These are phyloP conservation scores for Aspergillus alliaceus DNA, from an alignment of 2,329 filamentous ascomycete species.

Conservation along the genomic window DNA sequence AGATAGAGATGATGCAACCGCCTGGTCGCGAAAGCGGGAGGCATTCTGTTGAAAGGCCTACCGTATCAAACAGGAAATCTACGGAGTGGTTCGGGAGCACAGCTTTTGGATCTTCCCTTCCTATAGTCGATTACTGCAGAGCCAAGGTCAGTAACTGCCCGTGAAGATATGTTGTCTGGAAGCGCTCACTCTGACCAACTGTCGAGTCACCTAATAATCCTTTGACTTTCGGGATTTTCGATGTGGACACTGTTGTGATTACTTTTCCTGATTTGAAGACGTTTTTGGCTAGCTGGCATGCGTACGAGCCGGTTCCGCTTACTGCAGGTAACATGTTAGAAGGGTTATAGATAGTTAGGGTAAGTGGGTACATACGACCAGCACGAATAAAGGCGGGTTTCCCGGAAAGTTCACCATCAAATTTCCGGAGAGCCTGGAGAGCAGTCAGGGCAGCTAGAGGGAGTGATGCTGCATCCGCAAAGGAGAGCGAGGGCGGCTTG, in stretches of 20 bases:
- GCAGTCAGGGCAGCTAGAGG: conserved; percentile 45
- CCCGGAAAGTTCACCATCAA: conserved; percentile 48
- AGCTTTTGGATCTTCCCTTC: conserved; percentile 37
- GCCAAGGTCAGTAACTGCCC: neutral
- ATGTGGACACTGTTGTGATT: conserved; percentile 55
- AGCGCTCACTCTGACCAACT: conserved; percentile 43
- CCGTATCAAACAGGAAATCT: conserved; percentile 55
- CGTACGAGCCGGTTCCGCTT: conserved; percentile 49
- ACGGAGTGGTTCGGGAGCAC: conserved; percentile 46
- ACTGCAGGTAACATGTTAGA: conserved; percentile 27
- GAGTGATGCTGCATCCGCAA: conserved; percentile 46
- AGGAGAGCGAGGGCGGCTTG: conserved; percentile 44
- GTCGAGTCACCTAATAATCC: conserved; percentile 43
- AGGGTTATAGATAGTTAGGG: neutral
- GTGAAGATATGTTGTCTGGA: neutral
- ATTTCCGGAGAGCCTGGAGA: conserved; percentile 45
- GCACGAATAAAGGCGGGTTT: conserved; percentile 55
- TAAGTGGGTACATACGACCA: conserved; percentile 29
- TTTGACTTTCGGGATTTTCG: conserved; percentile 50
- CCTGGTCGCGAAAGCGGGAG: conserved; percentile 46
- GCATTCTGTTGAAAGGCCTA: conserved; percentile 40
- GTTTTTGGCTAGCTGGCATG: conserved; percentile 53
- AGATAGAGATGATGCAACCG: conserved; percentile 37
- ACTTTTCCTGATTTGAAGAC: conserved; percentile 49
- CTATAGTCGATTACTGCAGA: conserved; percentile 52